Evolutionary conservation across 345 rosid species (phyloP).

Genomic region (Anacardium occidentale): DNA sequence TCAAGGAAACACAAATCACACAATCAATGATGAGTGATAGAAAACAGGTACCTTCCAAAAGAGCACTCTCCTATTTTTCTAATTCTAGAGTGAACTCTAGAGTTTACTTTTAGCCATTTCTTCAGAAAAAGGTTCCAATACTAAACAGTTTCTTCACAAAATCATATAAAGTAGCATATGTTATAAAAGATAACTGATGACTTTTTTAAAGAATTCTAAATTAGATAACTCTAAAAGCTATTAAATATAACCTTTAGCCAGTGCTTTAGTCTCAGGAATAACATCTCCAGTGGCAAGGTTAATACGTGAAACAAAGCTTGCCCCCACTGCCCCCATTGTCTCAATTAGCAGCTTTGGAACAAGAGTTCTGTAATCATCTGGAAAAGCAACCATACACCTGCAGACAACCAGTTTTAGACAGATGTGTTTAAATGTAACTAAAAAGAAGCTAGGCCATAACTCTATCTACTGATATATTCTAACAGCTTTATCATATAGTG

Average conservation of each 20-base stretch:
- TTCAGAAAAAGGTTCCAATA: not conserved
- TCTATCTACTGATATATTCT: not conserved
- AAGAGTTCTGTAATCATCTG: constrained; percentile 76
- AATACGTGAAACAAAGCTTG: constrained; percentile 75
- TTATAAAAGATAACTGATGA: constrained; percentile 10
- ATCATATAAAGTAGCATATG: constrained; percentile 14
- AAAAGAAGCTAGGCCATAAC: not conserved
- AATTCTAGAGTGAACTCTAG: constrained; percentile 4
- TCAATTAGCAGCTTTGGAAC: constrained; percentile 82
- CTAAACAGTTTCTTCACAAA: not conserved
- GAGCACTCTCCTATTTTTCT: not conserved
- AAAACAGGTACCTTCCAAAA: not conserved
- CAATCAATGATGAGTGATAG: not conserved
- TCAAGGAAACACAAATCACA: not conserved
- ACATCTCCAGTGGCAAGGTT: constrained; percentile 87
- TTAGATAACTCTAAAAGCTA: constrained; percentile 3
- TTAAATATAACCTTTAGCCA: constrained; percentile 66
- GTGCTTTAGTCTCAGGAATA: constrained; percentile 90
- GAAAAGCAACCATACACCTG: constrained; percentile 97
- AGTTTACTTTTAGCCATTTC: not conserved
- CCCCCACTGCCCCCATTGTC: constrained; percentile 74
- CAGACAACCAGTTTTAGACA: constrained; percentile 12
- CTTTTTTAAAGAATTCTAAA: constrained; percentile 4
- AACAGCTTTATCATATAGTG: not conserved
- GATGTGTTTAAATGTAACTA: constrained; percentile 6